A percentile compares a stretch with the other conserved stretches of the same genome.
phyloP scores from a whole-genome alignment of 2,329 filamentous ascomycete genomes.

The Alternaria ventricosa region DNA sequence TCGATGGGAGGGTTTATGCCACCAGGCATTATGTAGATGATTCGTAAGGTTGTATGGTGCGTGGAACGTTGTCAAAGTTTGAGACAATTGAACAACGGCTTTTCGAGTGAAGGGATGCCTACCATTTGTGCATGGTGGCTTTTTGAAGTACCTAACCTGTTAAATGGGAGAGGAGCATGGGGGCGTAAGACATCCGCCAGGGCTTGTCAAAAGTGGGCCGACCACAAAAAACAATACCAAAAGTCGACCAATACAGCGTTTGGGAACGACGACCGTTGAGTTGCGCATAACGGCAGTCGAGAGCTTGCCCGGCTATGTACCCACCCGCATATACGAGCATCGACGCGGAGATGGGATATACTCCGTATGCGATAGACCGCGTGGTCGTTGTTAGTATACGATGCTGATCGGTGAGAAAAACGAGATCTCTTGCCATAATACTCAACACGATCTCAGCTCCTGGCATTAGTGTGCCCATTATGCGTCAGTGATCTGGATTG shows the following conservation, averaged over 20 bases:
- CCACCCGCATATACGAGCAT: slow-evolving; percentile 6
- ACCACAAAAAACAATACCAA: slow-evolving; percentile 3
- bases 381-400: neutral
- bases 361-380: neutral
- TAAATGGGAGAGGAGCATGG: slow-evolving; percentile 4
- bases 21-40: slow-evolving; percentile 34
- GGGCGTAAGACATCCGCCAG: slow-evolving; percentile 7
- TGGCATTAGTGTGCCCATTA: neutral
- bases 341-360: slow-evolving; percentile 2
- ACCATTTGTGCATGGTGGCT: slow-evolving; percentile 25
- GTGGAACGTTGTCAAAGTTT: neutral
- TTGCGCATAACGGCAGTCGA: slow-evolving; percentile 6
- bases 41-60: neutral
- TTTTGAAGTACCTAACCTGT: slow-evolving; percentile 3
- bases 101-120: slow-evolving; percentile 21
- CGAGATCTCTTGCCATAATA: neutral
- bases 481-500: neutral
- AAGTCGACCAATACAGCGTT: neutral
- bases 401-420: neutral
- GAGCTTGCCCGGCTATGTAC: slow-evolving; percentile 3
- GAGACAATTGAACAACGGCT: neutral
- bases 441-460: neutral
- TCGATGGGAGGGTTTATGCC: slow-evolving; percentile 37
- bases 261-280: neutral
- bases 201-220: slow-evolving; percentile 3